Percentiles rank a stretch among this genome's conserved stretches.
Evolutionary conservation across 345 rosid species (phyloP).

Genomic region (Heritiera fomes): DNA sequence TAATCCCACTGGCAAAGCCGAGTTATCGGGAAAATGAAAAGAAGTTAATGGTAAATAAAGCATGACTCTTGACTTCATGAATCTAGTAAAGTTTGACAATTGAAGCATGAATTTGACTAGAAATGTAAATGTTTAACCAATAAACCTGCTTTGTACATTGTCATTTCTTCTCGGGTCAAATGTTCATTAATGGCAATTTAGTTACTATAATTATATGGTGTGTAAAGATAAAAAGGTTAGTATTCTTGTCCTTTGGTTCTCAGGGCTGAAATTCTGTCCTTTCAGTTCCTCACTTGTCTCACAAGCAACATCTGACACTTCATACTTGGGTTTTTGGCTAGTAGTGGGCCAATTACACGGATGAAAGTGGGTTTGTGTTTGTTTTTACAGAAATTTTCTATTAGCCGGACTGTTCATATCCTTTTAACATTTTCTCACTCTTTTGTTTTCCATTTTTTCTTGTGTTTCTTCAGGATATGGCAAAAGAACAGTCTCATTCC

Average conservation of each 20-base stretch:
- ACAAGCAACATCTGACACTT: background rate
- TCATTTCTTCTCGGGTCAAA: background rate
- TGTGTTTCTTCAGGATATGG: background rate
- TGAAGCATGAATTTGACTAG: background rate
- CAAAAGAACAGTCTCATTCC: background rate
- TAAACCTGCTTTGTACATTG: background rate
- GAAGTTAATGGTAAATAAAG: background rate
- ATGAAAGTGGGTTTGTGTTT: background rate
- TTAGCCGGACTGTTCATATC: background rate
- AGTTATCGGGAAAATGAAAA: background rate
- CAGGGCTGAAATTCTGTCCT: background rate
- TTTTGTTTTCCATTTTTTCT: background rate
- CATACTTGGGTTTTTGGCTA: background rate
- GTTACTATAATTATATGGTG: background rate
- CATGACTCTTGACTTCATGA: background rate
- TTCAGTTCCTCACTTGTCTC: background rate
- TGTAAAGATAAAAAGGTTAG: background rate
- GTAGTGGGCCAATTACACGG: background rate
- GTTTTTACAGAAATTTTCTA: background rate
- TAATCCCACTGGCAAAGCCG: background rate
- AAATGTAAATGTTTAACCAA: too few relatives aligned
- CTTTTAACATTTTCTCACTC: background rate
- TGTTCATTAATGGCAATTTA: background rate
- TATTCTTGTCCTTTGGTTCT: background rate
- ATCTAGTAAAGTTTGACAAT: background rate